Evolutionary conservation across 768 basidiomycete species (phyloP), one percentile per base, ranked within the genome.

Genomic region (Polyporus arcularius): DNA sequence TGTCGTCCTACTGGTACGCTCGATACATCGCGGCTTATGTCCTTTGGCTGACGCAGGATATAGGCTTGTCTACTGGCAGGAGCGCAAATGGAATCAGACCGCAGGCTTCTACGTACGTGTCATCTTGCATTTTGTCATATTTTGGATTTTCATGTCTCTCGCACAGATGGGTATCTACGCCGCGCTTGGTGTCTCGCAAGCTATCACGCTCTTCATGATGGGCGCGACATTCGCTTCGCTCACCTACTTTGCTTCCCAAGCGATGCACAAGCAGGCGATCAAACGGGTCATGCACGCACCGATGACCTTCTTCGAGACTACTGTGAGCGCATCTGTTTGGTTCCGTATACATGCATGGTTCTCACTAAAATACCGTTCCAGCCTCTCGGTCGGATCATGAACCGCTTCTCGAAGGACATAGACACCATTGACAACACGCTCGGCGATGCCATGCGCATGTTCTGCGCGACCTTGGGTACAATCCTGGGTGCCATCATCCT

Each of bases 271-370:
- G 60, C 75, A 73, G 61, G 86, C 90, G 5, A 82, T 91, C 56
- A 74, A 78, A 8, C 83, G 87, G 21, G 82, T 94, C 50, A 83
- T 96, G 82, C 84, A 87, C 70, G 91, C 92, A 0, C 93, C 93
- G 0, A 94, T 92, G 88, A 86, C 85, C 7, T 95, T 94, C 77
- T 96, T 94, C 69, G 94, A 96, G 69, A 94, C 88, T 1, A 92
- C 90, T 5, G 86, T 87, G 67, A 67, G 78, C 68, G 21, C 21
- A 26, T 26, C 21, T 26, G 21, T 15, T 12, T 28, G 21, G 28
- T 28, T 28, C 3, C 35, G 21, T 6, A 28, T 35, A 46, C 16
- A 11, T 2, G 31, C 14, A 43, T 3, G 12, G 7, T 28, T 43
- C 14, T 26, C 11, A 26, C 45, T n/a, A 10, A 52, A 6, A 31